phyloP scores from a whole-genome alignment of 2,329 filamentous ascomycete genomes.

The Cladosporium phlei region DNA sequence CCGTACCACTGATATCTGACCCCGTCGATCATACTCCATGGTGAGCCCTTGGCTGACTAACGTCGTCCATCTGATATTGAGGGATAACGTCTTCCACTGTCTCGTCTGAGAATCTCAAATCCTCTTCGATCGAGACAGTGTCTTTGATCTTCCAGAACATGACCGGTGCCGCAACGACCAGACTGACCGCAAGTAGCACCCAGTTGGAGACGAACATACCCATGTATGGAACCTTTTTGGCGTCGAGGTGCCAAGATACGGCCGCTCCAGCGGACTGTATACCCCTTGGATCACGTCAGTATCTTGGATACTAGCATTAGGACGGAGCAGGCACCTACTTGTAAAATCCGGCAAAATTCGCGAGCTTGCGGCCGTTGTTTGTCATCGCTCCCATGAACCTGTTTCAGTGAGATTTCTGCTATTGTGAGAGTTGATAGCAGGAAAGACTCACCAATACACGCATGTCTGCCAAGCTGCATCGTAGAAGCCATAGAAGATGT shows the following conservation, averaged over 20 bases:
- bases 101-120: constrained; percentile 81
- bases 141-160: constrained; percentile 76
- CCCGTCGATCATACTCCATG: background rate
- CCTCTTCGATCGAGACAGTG: constrained; percentile 71
- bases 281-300: constrained; percentile 34
- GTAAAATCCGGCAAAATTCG: constrained; percentile 88
- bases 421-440: background rate
- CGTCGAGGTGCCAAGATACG: constrained; percentile 68
- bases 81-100: constrained; percentile 63
- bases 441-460: constrained; percentile 4
- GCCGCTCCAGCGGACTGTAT: constrained; percentile 81
- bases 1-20: too few species aligned
- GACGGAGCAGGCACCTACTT: constrained; percentile 81
- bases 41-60: background rate
- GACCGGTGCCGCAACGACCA: constrained; percentile 73
- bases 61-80: background rate
- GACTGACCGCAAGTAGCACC: constrained; percentile 66
- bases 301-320: background rate
- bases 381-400: constrained; percentile 86
- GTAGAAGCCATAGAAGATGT: constrained; percentile 85
- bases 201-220: constrained; percentile 70
- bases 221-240: constrained; percentile 57
- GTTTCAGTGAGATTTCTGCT: too few species aligned
- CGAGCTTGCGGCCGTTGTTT: constrained; percentile 86
- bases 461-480: constrained; percentile 33